Evolutionary conservation across 75 land plant genomes (phyloP).

Genomic region (Chamaecyparis obtusa): DNA sequence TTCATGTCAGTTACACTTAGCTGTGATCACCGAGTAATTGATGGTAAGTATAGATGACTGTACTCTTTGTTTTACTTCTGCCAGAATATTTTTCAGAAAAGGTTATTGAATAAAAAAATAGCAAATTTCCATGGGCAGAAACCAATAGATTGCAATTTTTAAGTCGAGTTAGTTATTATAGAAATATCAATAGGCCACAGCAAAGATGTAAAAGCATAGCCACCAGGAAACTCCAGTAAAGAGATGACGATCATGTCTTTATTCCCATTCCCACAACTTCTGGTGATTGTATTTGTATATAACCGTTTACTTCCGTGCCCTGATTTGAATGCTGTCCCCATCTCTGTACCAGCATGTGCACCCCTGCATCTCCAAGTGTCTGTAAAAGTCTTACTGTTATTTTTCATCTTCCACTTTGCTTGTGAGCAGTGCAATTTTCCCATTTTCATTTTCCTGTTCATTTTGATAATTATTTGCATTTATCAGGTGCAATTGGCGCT

Average conservation of each 20-base stretch:
- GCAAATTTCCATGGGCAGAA: neutral
- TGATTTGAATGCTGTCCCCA: neutral
- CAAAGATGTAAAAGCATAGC: neutral
- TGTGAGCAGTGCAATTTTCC: conserved; percentile 5
- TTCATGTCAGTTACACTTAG: conserved; percentile 96
- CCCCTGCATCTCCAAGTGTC: neutral
- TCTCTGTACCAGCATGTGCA: neutral
- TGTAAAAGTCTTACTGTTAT: conserved; percentile 1
- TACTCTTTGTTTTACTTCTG: neutral
- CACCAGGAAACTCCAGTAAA: too few relatives aligned
- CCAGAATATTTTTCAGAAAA: neutral
- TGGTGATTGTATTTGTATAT: too few relatives aligned
- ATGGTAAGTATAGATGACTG: conserved; percentile 53
- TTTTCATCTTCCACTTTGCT: conserved; percentile 12
- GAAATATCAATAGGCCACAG: neutral
- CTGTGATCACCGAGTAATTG: conserved; percentile 98
- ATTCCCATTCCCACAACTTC: neutral
- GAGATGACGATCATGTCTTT: too few relatives aligned
- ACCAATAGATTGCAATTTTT: neutral
- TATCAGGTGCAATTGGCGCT: conserved; percentile 97
- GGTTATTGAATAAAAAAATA: neutral
- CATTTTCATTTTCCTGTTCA: neutral
- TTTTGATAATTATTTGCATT: neutral
- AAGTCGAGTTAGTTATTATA: neutral
- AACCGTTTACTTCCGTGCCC: neutral